Base-by-base conservation (phyloP, 2,329 filamentous ascomycete species). In the Alternaria sp. region DNA sequence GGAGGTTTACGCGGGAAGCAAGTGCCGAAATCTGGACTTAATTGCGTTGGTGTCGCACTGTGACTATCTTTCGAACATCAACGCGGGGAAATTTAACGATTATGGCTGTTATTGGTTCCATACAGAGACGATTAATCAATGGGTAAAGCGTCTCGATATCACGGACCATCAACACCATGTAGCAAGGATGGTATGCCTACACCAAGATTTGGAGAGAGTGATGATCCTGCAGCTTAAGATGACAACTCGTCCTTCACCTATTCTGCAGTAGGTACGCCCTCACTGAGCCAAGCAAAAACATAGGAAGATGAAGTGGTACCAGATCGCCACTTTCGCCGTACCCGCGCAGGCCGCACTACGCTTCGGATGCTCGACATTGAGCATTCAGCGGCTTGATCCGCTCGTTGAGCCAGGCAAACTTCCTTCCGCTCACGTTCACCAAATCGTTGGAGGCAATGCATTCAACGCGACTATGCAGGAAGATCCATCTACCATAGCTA, bases 311-410 rank as follows among this genome's bases (percentile, higher is more conserved):
- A 74, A 65, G 64, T 65, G 59, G 49, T 58, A 62, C 41, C 56
- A 59, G 30, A 58, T 70, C 25, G 41, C 56, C 16, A 50, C 66
- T 57, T 64, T 66, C 25, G 56, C 57, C 38, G 59, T 49, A 43
- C 66, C 67, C 18, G 62, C 65, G 18, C 65, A 71, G 49, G 70
- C 70, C 8, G 64, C 64, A 28, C 63, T 74, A 49, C 65, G 70
- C 18, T 74, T 73, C 50, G 66, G 68, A 49, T 72, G 69, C 57
- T 67, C 69, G 28, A 71, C 65, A 0, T 32, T 67, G 18, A 68
- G 63, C 22, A 69, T 74, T 20, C 70, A 75, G 45, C 69, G 71
- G 20, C 62, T 75, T 27, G 69, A 75, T 61, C 71, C 71, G 12
- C 62, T 75, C 16, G 68, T 75, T 38, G 64, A 69, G 46, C 67